Percentiles rank a stretch among this genome's conserved stretches.
phyloP scores from a whole-genome alignment of 768 basidiomycete species.

The Hygrophorus pudorinus region DNA sequence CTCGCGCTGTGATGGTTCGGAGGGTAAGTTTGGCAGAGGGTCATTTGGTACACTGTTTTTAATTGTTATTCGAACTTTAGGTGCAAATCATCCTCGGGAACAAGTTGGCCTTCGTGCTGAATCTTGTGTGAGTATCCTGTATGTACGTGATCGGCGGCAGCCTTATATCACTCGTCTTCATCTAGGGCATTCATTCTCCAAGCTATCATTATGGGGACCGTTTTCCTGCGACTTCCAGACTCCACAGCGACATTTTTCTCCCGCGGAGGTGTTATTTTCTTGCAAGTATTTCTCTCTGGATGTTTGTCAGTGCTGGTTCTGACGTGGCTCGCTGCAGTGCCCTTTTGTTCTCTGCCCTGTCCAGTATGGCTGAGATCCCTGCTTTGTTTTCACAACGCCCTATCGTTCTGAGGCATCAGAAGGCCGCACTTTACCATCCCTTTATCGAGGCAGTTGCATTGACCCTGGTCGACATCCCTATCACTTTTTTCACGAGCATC shows the following conservation, averaged over 20 bases:
- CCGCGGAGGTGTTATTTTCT: conserved; percentile 65
- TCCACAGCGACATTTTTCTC: conserved; percentile 53
- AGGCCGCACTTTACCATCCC: conserved; percentile 54
- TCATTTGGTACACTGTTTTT: no score
- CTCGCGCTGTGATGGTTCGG: conserved; percentile 26
- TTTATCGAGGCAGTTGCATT: conserved; percentile 42
- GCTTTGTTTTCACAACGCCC: conserved; percentile 46
- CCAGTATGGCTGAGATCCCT: conserved; percentile 40
- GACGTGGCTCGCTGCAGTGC: conserved; percentile 19
- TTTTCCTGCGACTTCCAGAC: conserved; percentile 46
- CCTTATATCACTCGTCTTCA: conserved; percentile 18
- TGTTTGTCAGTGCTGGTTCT: neutral
- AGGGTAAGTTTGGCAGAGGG: conserved; percentile 7
- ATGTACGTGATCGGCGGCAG: neutral
- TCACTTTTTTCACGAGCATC: conserved; percentile 36
- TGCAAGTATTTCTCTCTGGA: conserved; percentile 26
- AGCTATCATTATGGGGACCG: conserved; percentile 41
- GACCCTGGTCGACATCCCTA: conserved; percentile 53
- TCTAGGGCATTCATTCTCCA: conserved; percentile 24
- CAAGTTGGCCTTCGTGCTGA: conserved; percentile 19
- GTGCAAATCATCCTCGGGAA: conserved; percentile 29
- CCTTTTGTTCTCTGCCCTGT: conserved; percentile 39
- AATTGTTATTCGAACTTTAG: no score
- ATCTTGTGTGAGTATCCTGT: conserved; percentile 18
- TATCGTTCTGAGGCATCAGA: conserved; percentile 46